These are phyloP conservation scores for Mortierella sp. DNA, from an alignment of 371 early-diverging fungal genomes.

Conservation along the genomic window DNA sequence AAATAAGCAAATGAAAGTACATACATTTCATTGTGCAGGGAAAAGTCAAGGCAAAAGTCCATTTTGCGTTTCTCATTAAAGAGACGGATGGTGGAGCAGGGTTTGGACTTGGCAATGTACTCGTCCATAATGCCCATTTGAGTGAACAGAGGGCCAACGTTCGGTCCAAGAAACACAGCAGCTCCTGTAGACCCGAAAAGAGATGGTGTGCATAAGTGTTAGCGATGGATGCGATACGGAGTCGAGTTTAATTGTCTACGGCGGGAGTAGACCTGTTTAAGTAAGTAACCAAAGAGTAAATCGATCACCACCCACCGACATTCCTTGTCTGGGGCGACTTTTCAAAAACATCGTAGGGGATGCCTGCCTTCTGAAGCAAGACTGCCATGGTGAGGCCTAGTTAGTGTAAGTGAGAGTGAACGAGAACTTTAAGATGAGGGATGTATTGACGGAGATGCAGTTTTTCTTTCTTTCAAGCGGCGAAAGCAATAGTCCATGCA, in stretches of 20 bases:
- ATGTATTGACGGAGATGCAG: neutral
- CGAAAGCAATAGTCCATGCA: neutral
- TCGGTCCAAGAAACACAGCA: neutral
- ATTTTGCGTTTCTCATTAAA: constrained; percentile 3
- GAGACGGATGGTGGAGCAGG: neutral
- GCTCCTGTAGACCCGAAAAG: neutral
- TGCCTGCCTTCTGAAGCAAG: neutral
- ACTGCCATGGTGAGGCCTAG: neutral
- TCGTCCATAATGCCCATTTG: constrained; percentile 10
- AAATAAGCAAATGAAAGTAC: neutral
- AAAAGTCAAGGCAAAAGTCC: neutral
- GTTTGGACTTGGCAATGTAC: constrained; percentile 1
- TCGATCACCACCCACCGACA: neutral
- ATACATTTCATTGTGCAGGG: neutral
- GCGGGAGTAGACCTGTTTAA: neutral
- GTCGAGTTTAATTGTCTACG: too few relatives aligned
- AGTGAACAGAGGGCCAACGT: neutral
- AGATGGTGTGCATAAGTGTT: too few relatives aligned
- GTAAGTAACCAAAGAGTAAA: neutral
- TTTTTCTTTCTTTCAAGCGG: neutral
- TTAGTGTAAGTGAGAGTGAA: neutral
- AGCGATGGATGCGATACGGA: too few relatives aligned
- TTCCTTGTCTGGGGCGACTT: neutral
- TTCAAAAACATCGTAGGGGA: neutral
- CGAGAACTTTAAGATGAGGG: neutral